phyloP scores from a whole-genome alignment of 805 yeast genomes.

The Vanderwaltozyma yarrowii region DNA sequence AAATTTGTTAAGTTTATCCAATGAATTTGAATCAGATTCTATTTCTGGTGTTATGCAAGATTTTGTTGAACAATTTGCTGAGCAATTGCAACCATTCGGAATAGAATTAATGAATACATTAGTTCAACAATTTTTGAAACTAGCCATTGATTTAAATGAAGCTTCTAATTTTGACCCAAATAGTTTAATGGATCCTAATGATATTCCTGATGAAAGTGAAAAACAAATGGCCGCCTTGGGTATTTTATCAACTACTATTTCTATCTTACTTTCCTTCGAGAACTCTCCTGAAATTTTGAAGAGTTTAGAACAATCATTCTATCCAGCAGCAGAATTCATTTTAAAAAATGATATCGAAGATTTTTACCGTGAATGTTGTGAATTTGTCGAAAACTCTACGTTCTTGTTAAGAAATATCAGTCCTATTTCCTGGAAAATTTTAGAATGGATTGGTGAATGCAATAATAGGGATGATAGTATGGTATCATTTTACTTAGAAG shows the following conservation, averaged over 20 bases:
- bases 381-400: slow-evolving; percentile 60
- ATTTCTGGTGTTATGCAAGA: slow-evolving; percentile 90
- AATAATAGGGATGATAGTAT: slow-evolving; percentile 33
- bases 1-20: slow-evolving; percentile 59
- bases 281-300: slow-evolving; percentile 58
- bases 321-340: slow-evolving; percentile 61
- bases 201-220: slow-evolving; percentile 40
- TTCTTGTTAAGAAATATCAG: slow-evolving; percentile 50
- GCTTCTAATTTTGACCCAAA: slow-evolving; percentile 38
- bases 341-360: slow-evolving; percentile 58
- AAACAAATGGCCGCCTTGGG: slow-evolving; percentile 79
- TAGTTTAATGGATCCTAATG: slow-evolving; percentile 28
- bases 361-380: slow-evolving; percentile 67
- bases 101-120: slow-evolving; percentile 53
- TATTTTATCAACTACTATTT: slow-evolving; percentile 68
- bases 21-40: slow-evolving; percentile 77
- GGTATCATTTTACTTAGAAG: slow-evolving; percentile 64
- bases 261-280: slow-evolving; percentile 75
- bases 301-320: slow-evolving; percentile 53
- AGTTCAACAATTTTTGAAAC: slow-evolving; percentile 61
- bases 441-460: slow-evolving; percentile 38
- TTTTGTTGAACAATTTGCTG: slow-evolving; percentile 79
- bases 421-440: slow-evolving; percentile 65
- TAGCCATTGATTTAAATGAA: slow-evolving; percentile 62
- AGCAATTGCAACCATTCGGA: slow-evolving; percentile 86